Evolutionary conservation across 805 yeast species (phyloP).

Genomic region (Sungouiozyma intestinalis): DNA sequence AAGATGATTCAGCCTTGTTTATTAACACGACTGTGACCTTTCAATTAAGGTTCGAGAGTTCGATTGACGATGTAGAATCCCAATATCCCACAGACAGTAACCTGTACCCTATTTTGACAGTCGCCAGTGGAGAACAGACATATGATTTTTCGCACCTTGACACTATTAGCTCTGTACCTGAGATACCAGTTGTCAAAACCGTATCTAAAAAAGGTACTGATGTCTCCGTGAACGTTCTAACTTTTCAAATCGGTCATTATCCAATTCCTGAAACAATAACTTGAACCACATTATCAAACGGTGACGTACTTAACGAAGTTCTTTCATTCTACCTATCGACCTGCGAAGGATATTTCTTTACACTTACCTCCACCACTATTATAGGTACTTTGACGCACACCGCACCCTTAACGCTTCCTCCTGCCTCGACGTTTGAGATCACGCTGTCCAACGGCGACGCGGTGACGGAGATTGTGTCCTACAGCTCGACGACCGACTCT

Average conservation of each 20-base stretch:
- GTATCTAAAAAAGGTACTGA: background rate
- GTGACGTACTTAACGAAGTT: background rate
- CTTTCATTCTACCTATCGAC: background rate
- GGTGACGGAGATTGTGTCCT: background rate
- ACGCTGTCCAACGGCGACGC: background rate
- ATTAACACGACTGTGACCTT: background rate
- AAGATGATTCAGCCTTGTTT: background rate
- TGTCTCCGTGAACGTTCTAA: background rate
- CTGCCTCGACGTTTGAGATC: background rate
- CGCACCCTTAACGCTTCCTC: background rate
- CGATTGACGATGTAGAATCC: background rate
- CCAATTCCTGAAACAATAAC: background rate
- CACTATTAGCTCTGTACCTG: background rate
- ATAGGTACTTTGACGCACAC: background rate
- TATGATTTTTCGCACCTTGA: background rate
- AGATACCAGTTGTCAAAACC: background rate
- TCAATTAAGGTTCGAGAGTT: background rate
- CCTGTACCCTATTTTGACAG: background rate
- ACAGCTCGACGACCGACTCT: background rate
- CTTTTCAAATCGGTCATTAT: background rate
- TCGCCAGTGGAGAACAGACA: background rate
- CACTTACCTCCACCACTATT: background rate
- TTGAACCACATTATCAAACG: background rate
- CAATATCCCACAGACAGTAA: background rate
- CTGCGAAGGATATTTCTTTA: no score